A percentile compares a stretch with the other conserved stretches of the same genome.
These are phyloP conservation scores for Solanum tarapatanum DNA, from an alignment of 257 asterid genomes.

Conservation along the genomic window DNA sequence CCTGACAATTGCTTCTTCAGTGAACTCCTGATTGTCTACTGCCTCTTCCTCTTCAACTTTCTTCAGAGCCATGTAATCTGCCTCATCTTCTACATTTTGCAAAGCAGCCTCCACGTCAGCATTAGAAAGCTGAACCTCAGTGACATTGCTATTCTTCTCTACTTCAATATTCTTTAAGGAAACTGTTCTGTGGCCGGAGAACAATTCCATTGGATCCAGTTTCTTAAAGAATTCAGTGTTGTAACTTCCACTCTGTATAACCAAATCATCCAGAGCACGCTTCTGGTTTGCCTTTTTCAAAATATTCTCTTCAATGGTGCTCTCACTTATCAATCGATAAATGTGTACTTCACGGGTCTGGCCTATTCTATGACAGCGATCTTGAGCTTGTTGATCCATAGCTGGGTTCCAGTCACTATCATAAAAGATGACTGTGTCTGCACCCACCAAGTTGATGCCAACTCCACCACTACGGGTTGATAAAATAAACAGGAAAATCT, in stretches of 20 bases:
- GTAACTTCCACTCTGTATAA: constrained; percentile 92
- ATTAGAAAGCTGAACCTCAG: constrained; percentile 53
- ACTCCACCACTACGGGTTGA: constrained; percentile 99
- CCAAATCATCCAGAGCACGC: constrained; percentile 91
- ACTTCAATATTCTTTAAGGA: constrained; percentile 22
- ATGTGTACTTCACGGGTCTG: constrained; percentile 98
- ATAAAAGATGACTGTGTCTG: constrained; percentile 94
- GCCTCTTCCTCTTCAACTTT: constrained; percentile 99
- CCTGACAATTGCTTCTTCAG: constrained; percentile 80
- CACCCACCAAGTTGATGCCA: constrained; percentile 97
- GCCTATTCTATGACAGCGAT: constrained; percentile 98
- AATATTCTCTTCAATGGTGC: constrained; percentile 96
- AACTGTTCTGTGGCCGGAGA: constrained; percentile 57
- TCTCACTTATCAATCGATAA: constrained; percentile 90
- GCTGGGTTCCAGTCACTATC: constrained; percentile 99
- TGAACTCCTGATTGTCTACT: constrained; percentile 95
- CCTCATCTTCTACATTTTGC: constrained; percentile 97
- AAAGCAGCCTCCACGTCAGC: constrained; percentile 96
- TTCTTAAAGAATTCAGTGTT: constrained; percentile 93
- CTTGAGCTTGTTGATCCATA: constrained; percentile 99
- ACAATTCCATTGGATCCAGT: constrained; percentile 85
- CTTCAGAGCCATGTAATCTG: constrained; percentile 97
- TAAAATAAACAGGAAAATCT: constrained; percentile 81
- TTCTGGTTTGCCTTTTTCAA: constrained; percentile 95
- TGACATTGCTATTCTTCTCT: constrained; percentile 31